Evolutionary conservation across 2,329 filamentous ascomycete genomes (phyloP).

Genomic region (Moelleriella libera): DNA sequence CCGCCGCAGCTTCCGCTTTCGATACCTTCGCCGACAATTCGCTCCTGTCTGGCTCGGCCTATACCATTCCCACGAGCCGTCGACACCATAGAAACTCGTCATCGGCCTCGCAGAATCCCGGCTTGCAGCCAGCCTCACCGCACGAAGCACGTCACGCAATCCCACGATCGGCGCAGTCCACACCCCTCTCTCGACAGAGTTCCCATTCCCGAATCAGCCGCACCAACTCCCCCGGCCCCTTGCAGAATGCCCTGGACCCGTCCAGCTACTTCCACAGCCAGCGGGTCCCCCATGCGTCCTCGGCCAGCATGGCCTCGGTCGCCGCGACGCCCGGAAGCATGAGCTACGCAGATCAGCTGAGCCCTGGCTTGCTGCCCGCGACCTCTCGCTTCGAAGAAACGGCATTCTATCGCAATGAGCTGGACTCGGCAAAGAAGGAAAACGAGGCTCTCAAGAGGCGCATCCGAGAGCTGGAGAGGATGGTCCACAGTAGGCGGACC

Average conservation of each 20-base stretch:
- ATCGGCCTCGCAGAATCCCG: constrained; percentile 36
- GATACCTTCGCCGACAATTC: constrained; percentile 34
- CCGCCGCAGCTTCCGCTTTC: constrained; percentile 35
- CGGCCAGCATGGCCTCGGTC: constrained; percentile 20
- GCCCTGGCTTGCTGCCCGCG: constrained; percentile 39
- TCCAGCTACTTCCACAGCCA: constrained; percentile 34
- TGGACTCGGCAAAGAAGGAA: constrained; percentile 48
- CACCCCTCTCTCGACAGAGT: constrained; percentile 38
- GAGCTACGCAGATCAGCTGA: constrained; percentile 25
- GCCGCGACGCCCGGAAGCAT: constrained; percentile 25
- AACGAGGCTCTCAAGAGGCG: constrained; percentile 47
- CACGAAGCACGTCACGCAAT: constrained; percentile 27
- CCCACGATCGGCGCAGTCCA: constrained; percentile 28
- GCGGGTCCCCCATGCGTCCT: constrained; percentile 21
- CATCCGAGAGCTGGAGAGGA: constrained; percentile 46
- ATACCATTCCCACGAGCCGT: constrained; percentile 40
- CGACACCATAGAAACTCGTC: constrained; percentile 46
- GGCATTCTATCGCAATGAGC: constrained; percentile 41
- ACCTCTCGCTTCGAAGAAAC: constrained; percentile 50
- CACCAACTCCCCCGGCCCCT: constrained; percentile 31
- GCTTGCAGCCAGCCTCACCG: constrained; percentile 19
- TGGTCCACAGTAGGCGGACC: constrained; percentile 32
- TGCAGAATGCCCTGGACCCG: constrained; percentile 28
- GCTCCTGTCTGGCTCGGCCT: constrained; percentile 41
- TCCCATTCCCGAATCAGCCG: constrained; percentile 37